Percentiles rank a stretch among this genome's conserved stretches.
Conservation (phyloP, 768 basidiomycete genomes). For the Leccinum subtestaceum region DNA sequence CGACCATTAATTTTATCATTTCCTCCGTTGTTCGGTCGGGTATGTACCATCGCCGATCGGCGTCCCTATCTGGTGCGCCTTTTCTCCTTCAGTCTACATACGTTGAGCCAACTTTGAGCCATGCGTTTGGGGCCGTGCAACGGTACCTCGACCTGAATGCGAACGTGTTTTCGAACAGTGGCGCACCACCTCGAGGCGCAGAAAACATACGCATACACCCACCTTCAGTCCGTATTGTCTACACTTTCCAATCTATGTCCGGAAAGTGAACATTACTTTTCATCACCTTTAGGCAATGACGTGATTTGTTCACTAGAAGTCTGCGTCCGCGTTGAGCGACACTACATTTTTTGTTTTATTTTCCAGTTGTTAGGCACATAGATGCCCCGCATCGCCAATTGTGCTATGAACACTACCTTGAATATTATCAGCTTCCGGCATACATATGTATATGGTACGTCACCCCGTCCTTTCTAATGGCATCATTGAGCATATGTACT, state of each 20-base stretch:
- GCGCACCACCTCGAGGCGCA: background rate
- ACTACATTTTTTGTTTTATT: background rate
- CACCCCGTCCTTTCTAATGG: background rate
- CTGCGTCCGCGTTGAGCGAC: too few species aligned
- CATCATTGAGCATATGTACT: background rate
- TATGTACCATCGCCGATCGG: background rate
- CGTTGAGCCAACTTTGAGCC: background rate
- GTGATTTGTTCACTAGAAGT: background rate
- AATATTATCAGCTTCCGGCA: too few species aligned
- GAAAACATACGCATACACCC: background rate
- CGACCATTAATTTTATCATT: background rate
- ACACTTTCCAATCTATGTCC: too few species aligned
- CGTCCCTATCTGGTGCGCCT: background rate
- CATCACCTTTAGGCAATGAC: background rate
- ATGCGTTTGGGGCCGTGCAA: background rate
- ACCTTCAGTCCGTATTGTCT: too few species aligned
- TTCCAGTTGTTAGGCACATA: background rate
- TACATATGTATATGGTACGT: background rate
- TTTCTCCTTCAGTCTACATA: background rate
- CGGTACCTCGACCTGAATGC: background rate
- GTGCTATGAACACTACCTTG: too few species aligned
- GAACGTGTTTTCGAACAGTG: background rate
- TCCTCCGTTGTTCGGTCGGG: too few species aligned
- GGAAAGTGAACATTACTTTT: background rate
- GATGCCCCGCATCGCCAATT: too few species aligned